Evolutionary conservation across 176 grass and related monocot genomes (phyloP), one percentile per base, ranked within the genome.

Genomic region (Zea luxurians): DNA sequence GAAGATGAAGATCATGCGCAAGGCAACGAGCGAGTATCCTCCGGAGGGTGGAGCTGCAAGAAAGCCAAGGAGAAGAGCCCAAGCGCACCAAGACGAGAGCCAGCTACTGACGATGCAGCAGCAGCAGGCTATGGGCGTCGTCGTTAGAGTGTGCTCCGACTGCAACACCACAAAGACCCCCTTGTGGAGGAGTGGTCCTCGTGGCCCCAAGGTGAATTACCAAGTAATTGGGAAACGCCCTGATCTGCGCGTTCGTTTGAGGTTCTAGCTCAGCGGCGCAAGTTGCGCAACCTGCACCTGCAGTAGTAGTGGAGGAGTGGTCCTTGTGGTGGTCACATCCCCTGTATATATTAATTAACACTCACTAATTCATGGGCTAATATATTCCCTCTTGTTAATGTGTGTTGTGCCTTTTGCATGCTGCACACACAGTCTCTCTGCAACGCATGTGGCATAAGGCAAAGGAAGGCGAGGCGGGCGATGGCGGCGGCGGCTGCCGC

Each of bases 131-230:
- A 79, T 61, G 63, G 90, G 84, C 4, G 65, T 94, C 35, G 55
- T 99, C 43, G 44, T 99, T 77, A 88, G 90, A 83, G 90, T 95
- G 61, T 99, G 96, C 90, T 95, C 86, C 35, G 92, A 93, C 79
- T 99, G 96, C 85, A 94, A 89, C 86, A 99, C 96, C 34, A 93
- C 90, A 16, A 99, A 95, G 75, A 99, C 96, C 37, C 96, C 96
- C 55, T 70, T 99, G 65, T 99, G 96, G 96, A 90, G 96, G 61
- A 99, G 90, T 76, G 96, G 96, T 77, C 96, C 96, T 76, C 65
- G 92, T 66, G 96, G 96, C 80, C 96, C 96, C 49, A 99, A 95
- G 92, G 96, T 94, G 81, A 74, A 37, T 17, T 78, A 34, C 73
- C 55, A 57, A 58, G 41, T 72, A 57, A 58, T 47, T 72, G 4